Base-by-base conservation (phyloP, 495 filamentous ascomycete species). In the Cladorrhinum samala region DNA sequence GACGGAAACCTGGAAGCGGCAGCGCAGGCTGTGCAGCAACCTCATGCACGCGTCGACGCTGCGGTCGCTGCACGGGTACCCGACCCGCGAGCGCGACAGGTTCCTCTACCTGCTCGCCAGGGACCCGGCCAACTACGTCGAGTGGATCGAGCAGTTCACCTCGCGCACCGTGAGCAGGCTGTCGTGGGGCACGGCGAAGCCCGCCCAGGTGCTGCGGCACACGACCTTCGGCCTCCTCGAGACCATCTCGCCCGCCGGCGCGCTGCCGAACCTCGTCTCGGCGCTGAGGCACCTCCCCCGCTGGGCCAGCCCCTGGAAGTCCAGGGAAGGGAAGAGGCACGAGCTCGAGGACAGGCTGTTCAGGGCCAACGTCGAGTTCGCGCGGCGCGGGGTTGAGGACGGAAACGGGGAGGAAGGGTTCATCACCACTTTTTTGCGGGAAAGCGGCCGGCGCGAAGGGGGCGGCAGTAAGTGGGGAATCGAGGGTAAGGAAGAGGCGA, bases 81-180 rank as follows among this genome's bases (percentile, higher is more conserved):
- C 80, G 1, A 66, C 75, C 13, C 62, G 69, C 24, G 80, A 84
- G 64, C 67, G 77, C 16, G 74, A 79, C 55, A 75, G 78, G 9
- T 75, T 83, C 50, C 62, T 83, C 1, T 77, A 71, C 50, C 67
- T 69, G 20, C 68, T 72, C 54, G 69, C 44, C 9, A 65, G 50
- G 14, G 60, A 72, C 23, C 65, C 76, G 3, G 50, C 54, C 6
- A 70, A 78, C 16, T 84, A 82, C 60, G 59, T 75, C 40, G 73
- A 79, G 54, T 69, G 71, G 27, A 70, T 84, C 46, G 79, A 83
- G 59, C 79, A 82, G 45, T 84, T 80, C 63, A 79, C 78, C 18
- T 70, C 74, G 13, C 78, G 82, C 8, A 77, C 81, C 7, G 79
- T 82, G n/a, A 78, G 74, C 19, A 67, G 76, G 0, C 71, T 85